Conservation (phyloP, 208 protist species). For the Naegleria fowleri region DNA sequence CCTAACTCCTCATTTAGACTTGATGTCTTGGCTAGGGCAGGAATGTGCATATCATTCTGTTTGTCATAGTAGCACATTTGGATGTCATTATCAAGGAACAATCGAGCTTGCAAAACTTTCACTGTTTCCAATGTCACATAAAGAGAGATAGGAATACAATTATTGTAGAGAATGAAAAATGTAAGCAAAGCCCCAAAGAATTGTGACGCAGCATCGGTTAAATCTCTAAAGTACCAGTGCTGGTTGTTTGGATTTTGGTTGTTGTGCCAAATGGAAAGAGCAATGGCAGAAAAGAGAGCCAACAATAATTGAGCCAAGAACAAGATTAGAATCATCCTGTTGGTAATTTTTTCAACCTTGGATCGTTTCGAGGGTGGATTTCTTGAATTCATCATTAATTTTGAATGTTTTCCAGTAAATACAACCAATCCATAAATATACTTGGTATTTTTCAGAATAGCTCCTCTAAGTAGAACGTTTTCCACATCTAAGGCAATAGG, state of each 20-base stretch:
- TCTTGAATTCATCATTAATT: conserved; percentile 52
- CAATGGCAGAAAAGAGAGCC: conserved; percentile 44
- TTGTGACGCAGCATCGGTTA: not conserved
- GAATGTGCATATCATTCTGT: conserved; percentile 15
- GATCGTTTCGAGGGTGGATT: conserved; percentile 36
- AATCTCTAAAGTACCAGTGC: conserved; percentile 34
- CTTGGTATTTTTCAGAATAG: conserved; percentile 31
- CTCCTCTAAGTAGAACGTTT: conserved; percentile 37
- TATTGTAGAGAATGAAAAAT: conserved; percentile 68
- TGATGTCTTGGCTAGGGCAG: conserved; percentile 28
- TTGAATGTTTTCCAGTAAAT: conserved; percentile 52
- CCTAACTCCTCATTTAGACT: conserved; percentile 53
- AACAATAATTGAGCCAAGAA: conserved; percentile 52
- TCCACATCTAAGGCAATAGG: conserved; percentile 24
- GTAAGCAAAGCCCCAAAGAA: conserved; percentile 48
- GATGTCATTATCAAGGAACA: conserved; percentile 54
- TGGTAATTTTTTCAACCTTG: conserved; percentile 44
- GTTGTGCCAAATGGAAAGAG: conserved; percentile 25
- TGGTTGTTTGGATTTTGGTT: not conserved
- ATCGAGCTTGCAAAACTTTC: conserved; percentile 47
- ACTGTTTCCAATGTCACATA: conserved; percentile 67
- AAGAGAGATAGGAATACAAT: conserved; percentile 71
- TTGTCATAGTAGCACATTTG: conserved; percentile 45
- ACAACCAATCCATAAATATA: conserved; percentile 38
- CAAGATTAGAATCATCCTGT: conserved; percentile 45